Evolutionary conservation across 2,329 filamentous ascomycete species (phyloP).

Genomic region (Zarea fungicola): DNA sequence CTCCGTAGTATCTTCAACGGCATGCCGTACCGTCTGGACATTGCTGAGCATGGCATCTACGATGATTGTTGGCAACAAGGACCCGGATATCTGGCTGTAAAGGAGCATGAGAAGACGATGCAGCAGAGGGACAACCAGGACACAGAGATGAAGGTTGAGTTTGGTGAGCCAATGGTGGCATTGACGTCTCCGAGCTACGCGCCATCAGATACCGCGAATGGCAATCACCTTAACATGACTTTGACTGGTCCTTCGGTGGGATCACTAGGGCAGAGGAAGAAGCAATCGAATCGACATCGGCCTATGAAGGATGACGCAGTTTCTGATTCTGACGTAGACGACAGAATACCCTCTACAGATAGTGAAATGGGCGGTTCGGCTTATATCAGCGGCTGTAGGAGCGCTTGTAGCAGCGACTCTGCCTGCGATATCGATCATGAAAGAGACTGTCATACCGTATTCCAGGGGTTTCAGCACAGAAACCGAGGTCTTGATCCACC

Average conservation of each 20-base stretch:
- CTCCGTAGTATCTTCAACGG: not conserved
- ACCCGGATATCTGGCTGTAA: not conserved
- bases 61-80: not conserved
- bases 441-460: no score
- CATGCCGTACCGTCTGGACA: not conserved
- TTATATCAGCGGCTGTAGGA: not conserved
- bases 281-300: not conserved
- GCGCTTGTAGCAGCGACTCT: not conserved
- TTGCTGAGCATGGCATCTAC: not conserved
- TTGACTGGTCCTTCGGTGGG: not conserved
- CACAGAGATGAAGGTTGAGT: not conserved
- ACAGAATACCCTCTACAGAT: not conserved
- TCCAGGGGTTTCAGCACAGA: not conserved
- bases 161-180: not conserved
- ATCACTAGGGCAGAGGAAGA: not conserved
- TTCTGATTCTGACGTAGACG: not conserved
- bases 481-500: no score
- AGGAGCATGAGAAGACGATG: not conserved
- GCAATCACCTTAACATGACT: not conserved
- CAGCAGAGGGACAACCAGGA: not conserved
- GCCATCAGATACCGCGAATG: not conserved
- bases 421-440: not conserved
- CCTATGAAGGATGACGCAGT: not conserved
- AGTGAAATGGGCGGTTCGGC: conserved; percentile 2
- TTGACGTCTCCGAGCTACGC: not conserved